Base-by-base conservation (phyloP, 177 flowering plant genomes). In the Tripterygium wilfordii region DNA sequence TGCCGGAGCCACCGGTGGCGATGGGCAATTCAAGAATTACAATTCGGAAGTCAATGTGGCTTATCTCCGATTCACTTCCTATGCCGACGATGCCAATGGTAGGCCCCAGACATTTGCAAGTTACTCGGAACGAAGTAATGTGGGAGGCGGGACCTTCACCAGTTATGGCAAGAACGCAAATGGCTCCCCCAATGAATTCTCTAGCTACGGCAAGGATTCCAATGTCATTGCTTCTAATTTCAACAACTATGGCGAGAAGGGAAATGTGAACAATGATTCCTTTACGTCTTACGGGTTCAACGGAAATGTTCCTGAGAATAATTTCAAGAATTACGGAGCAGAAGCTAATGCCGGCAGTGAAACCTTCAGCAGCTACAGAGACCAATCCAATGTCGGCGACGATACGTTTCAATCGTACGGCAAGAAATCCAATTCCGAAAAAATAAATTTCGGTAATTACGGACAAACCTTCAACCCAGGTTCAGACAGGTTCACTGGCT, bases 401-500 rank as follows among this genome's bases (percentile, higher is more conserved):
- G 76, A 76, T 23, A 20, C 55, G 5, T 79, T 79, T 55, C 32
- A 49, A 15, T 67, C 78, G 4, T 79, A 79, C 53, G 72, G 54
- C 7, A 76, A 79, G 60, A 57, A 53, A 12, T 69, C 85, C 2
- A 74, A 67, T 12, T 33, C 57, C 2, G 82, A 46, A 0, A 42
- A 57, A 49, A 60, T 60, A 17, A 37, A 57, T 35, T 79, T 79
- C 58, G 22, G 17, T 13, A 79, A 74, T 26, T 79, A 79, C 42
- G 79, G 79, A 9, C 40, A 71, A 33, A 56, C 73, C 2, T 64
- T 69, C 66, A 79, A 76, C 57, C 68, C 51, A 24, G 85, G 85
- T 0, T 54, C 74, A 0, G 72, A 65, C 47, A 69, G 46, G 13
- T 79, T 79, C 58, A 58, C 54, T 2, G 68, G 72, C 3, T 76